Evolutionary conservation across 2,329 filamentous ascomycete species (phyloP).

Genomic region (Onygenales sp.): DNA sequence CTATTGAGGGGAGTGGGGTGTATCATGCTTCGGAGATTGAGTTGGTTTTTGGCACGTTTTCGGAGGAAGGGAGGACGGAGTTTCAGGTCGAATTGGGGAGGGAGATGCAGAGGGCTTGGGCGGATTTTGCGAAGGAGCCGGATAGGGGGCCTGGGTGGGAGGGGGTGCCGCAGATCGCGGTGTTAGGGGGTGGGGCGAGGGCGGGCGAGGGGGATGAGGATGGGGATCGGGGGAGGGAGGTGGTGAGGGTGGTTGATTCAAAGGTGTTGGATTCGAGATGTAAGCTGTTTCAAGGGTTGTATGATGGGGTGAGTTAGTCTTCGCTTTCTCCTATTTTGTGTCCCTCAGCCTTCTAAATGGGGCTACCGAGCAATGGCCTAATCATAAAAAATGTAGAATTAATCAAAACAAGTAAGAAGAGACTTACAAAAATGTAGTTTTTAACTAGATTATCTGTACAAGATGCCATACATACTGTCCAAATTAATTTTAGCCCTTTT

Average conservation of each 20-base stretch:
- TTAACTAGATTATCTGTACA: too few species aligned
- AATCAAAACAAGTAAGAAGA: too few species aligned
- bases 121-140: constrained; percentile 19
- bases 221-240: constrained; percentile 4
- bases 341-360: too few species aligned
- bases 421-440: too few species aligned
- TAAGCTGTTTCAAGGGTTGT: background rate
- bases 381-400: too few species aligned
- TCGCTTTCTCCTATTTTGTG: too few species aligned
- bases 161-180: constrained; percentile 7
- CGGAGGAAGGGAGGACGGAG: constrained; percentile 10
- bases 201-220: constrained; percentile 5
- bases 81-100: constrained; percentile 13
- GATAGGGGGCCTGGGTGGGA: constrained; percentile 16
- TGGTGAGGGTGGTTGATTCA: constrained; percentile 4
- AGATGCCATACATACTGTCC: too few species aligned
- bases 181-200: constrained; percentile 12
- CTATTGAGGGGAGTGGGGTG: constrained; percentile 16
- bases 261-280: constrained; percentile 1
- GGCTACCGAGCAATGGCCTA: too few species aligned
- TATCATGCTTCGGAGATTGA: constrained; percentile 28
- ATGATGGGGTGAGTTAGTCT: background rate
- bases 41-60: constrained; percentile 20
- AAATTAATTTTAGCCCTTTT: too few species aligned
- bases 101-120: constrained; percentile 19